Evolutionary conservation across 73 alveolate genomes (phyloP).

Genomic region (Paramecium caudatum): DNA sequence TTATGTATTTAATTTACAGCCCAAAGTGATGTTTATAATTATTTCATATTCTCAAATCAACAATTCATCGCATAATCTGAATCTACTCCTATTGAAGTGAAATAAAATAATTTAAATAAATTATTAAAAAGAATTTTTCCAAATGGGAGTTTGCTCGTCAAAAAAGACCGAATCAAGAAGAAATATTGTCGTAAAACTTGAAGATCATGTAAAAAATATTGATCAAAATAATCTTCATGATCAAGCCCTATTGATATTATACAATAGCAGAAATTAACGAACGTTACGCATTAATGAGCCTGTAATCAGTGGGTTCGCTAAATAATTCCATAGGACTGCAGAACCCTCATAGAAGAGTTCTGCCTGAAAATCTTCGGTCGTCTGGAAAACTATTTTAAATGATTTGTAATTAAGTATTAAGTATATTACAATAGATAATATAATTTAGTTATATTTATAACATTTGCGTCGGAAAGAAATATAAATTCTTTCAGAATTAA

Average conservation of each 20-base stretch:
- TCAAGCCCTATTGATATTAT: conserved; percentile 44
- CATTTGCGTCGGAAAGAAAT: conserved; percentile 9
- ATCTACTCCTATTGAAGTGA: too few species aligned
- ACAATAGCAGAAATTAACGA: conserved; percentile 11
- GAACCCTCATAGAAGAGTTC: conserved; percentile 48
- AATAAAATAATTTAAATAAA: too few species aligned
- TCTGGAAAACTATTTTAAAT: background rate
- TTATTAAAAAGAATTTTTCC: background rate
- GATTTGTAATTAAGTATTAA: conserved; percentile 19
- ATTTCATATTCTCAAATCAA: too few species aligned
- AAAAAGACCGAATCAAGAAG: background rate
- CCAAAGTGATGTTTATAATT: too few species aligned
- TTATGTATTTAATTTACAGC: too few species aligned
- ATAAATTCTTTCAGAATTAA: background rate
- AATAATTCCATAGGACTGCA: background rate
- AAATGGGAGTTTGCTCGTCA: conserved; percentile 50
- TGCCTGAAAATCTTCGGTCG: background rate
- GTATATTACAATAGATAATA: conserved; percentile 20
- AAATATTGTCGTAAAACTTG: conserved; percentile 1
- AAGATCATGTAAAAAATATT: conserved; percentile 46
- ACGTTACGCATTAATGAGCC: background rate
- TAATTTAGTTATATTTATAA: conserved; percentile 40
- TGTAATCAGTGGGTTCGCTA: conserved; percentile 4
- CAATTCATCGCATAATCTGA: too few species aligned
- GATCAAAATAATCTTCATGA: conserved; percentile 58